Conservation (phyloP, 2,329 filamentous ascomycete genomes). For the Zasmidium angulare region DNA sequence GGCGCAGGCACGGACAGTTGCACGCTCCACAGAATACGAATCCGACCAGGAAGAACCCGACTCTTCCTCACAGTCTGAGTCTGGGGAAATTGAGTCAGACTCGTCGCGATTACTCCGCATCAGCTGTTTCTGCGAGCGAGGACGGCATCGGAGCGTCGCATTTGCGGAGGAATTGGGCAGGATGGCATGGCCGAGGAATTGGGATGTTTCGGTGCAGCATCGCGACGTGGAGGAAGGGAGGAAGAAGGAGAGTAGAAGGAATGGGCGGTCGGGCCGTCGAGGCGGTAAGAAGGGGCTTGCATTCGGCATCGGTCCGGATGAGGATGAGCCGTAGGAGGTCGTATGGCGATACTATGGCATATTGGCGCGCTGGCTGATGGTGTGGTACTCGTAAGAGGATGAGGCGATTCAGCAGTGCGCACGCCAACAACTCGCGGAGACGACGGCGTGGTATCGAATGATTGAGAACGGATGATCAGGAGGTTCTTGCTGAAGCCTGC, state of each 20-base stretch:
- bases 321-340: background rate
- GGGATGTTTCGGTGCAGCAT: conserved; percentile 24
- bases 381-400: background rate
- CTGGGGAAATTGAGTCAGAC: background rate
- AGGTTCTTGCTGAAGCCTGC: background rate
- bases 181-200: conserved; percentile 19
- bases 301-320: background rate
- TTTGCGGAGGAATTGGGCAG: conserved; percentile 27
- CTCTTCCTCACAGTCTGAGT: background rate
- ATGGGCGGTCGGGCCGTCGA: background rate
- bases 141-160: conserved; percentile 29
- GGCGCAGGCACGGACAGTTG: background rate
- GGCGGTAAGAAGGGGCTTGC: background rate
- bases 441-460: background rate
- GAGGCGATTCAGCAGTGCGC: background rate
- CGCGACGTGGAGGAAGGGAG: conserved; percentile 20
- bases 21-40: background rate
- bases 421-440: background rate
- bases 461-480: background rate
- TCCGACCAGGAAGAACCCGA: background rate
- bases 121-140: conserved; percentile 28
- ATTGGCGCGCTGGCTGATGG: no score
- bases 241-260: background rate
- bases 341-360: background rate
- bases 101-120: conserved; percentile 15